These are phyloP conservation scores for Ramaria rubella DNA, from an alignment of 768 basidiomycete species.

Conservation along the genomic window DNA sequence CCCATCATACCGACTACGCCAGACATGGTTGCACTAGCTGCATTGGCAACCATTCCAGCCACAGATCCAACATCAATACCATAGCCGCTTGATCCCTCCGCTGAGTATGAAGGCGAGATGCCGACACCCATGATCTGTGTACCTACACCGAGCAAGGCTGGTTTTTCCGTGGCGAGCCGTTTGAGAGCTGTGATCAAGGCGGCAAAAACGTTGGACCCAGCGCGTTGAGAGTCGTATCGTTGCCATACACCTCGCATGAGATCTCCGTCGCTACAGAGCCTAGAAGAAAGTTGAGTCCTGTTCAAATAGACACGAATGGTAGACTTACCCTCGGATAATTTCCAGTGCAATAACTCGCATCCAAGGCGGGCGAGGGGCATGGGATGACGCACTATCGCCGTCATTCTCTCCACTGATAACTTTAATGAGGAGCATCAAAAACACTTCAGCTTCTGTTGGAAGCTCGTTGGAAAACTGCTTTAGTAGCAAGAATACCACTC, in stretches of 20 bases:
- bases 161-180: slow-evolving; percentile 83
- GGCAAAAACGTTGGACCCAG: slow-evolving; percentile 43
- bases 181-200: slow-evolving; percentile 79
- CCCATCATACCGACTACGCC: slow-evolving; percentile 86
- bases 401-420: slow-evolving; percentile 33
- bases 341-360: slow-evolving; percentile 90
- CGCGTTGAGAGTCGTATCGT: slow-evolving; percentile 58
- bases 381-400: slow-evolving; percentile 17
- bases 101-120: slow-evolving; percentile 33
- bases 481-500: slow-evolving; percentile 88
- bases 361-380: slow-evolving; percentile 57
- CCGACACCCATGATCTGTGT: slow-evolving; percentile 81
- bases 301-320: background rate
- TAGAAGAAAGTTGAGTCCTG: slow-evolving; percentile 23
- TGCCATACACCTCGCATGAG: slow-evolving; percentile 76
- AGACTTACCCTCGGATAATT: slow-evolving; percentile 71
- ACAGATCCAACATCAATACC: slow-evolving; percentile 59
- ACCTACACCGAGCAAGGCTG: slow-evolving; percentile 70
- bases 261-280: slow-evolving; percentile 73
- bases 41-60: slow-evolving; percentile 78
- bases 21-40: slow-evolving; percentile 76
- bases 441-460: slow-evolving; percentile 77
- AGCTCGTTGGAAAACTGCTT: slow-evolving; percentile 86
- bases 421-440: slow-evolving; percentile 51
- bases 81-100: slow-evolving; percentile 36